Base-by-base conservation (phyloP, 176 grass and related monocot genomes). In the Themeda triandra region DNA sequence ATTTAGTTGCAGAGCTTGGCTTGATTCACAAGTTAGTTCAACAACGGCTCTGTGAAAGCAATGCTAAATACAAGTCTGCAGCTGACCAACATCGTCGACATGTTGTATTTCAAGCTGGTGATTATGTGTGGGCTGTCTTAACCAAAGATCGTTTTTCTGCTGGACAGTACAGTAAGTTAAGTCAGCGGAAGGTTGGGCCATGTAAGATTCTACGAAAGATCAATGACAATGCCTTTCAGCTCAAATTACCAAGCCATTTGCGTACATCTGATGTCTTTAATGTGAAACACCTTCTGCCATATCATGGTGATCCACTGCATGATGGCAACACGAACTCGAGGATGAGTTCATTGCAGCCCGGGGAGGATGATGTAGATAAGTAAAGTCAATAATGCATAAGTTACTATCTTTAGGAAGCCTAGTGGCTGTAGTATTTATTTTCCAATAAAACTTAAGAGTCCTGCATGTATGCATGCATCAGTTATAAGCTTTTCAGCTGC, bases 131-230 rank as follows among this genome's bases (percentile, higher is more conserved):
- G 63, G 63, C 11, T 68, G 21, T 69, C 11, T 48, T 80, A 49
- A 80, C 30, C 8, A 69, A 49, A 46, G 63, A 80, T 15, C 19
- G 18, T 46, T 49, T 80, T n/a, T 63, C 63, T 5, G 25, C 6
- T 49, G 29, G 77, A 23, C 28, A 80, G 0, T 80, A 80, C 6
- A 80, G 67, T 14, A 80, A 80, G 74, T 24, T 80, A 68, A 80
- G 63, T 8, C 27, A 68, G 2, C 44, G 29, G 14, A 80, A 80
- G 19, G 25, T 80, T 24, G 63, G 42, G 1, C 63, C 63, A 2
- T 68, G 41, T 31, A 17, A 80, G 11, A 3, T 68, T 3, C 5
- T 21, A 2, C 30, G 10, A 2, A 46, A 6, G 18, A 66, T 80
- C 19, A 80, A 66, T 66, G 35, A 63, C 6, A 78, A 78, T 63